Evolutionary conservation across 2,329 filamentous ascomycete genomes (phyloP).

Genomic region (Cladophialophora exuberans): DNA sequence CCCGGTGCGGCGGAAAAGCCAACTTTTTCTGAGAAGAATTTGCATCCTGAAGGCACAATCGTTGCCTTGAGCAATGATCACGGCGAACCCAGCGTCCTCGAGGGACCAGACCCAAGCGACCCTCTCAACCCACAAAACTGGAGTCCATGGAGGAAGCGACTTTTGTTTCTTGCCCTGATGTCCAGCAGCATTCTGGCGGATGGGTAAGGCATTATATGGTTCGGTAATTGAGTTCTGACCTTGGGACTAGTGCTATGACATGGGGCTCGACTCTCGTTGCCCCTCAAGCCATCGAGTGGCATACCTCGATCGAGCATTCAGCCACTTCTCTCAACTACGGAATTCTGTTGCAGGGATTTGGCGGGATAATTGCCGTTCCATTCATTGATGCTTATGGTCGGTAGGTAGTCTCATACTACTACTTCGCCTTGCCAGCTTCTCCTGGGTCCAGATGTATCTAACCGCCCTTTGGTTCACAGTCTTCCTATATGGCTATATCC

Average conservation of each 20-base stretch:
- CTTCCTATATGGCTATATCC: conserved; percentile 49
- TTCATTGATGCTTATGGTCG: conserved; percentile 46
- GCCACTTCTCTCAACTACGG: conserved; percentile 46
- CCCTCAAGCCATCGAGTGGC: conserved; percentile 43
- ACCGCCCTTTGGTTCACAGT: conserved; percentile 33
- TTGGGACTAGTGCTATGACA: conserved; percentile 38
- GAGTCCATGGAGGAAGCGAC: conserved; percentile 36
- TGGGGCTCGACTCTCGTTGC: conserved; percentile 46
- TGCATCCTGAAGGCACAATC: not conserved
- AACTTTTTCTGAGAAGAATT: conserved; percentile 6
- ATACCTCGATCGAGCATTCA: conserved; percentile 38
- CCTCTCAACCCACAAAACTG: conserved; percentile 37
- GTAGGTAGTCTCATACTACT: conserved; percentile 31
- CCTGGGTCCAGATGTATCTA: too few relatives aligned
- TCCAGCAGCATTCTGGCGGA: conserved; percentile 42
- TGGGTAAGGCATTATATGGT: conserved; percentile 35
- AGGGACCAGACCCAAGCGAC: conserved; percentile 31
- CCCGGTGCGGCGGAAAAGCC: not conserved
- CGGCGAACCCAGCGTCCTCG: conserved; percentile 25
- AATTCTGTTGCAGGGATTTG: conserved; percentile 44
- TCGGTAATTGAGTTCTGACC: not conserved
- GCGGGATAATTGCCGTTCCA: conserved; percentile 43
- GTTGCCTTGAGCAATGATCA: conserved; percentile 19
- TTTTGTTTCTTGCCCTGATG: conserved; percentile 41
- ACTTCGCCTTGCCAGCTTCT: not conserved